Percentiles rank a stretch among this genome's conserved stretches.
These are phyloP conservation scores for Byssochlamys sp. DNA, from an alignment of 2,329 filamentous ascomycete genomes.

Conservation along the genomic window DNA sequence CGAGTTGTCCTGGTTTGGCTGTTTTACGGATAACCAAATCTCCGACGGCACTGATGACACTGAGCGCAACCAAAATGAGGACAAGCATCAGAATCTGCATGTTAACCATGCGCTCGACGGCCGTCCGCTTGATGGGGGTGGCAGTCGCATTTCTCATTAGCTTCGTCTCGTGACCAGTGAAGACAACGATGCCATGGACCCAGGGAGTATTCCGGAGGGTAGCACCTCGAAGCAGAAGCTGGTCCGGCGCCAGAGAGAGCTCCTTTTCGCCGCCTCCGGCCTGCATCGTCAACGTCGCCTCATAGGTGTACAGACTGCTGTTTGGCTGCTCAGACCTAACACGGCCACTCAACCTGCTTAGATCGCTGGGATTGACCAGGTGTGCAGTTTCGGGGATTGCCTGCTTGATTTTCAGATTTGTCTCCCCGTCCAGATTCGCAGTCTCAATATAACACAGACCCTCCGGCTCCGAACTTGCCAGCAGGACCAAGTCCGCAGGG, in stretches of 20 bases:
- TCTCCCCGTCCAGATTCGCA: constrained; percentile 93
- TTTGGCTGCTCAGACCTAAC: constrained; percentile 94
- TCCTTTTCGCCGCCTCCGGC: constrained; percentile 88
- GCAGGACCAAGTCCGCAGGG: constrained; percentile 80
- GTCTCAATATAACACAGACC: constrained; percentile 98
- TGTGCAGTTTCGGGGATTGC: constrained; percentile 83
- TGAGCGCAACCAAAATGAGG: constrained; percentile 70
- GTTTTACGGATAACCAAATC: constrained; percentile 71
- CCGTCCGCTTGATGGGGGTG: constrained; percentile 92
- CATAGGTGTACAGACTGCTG: constrained; percentile 95
- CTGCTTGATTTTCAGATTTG: constrained; percentile 98
- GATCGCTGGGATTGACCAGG: constrained; percentile 74
- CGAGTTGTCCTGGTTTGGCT: constrained; percentile 44
- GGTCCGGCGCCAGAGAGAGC: constrained; percentile 77
- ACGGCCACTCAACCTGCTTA: constrained; percentile 75
- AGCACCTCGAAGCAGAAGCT: constrained; percentile 82
- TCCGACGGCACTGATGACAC: constrained; percentile 81
- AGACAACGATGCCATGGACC: constrained; percentile 92
- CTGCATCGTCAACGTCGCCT: constrained; percentile 86
- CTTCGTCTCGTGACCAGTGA: constrained; percentile 96
- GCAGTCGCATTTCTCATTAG: constrained; percentile 97
- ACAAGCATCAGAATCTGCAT: constrained; percentile 84
- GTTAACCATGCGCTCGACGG: constrained; percentile 89
- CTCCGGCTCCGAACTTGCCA: constrained; percentile 93
- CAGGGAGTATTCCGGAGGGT: constrained; percentile 93